phyloP scores from a whole-genome alignment of 192 early-diverging fungal genomes.

The Rhizoclosmatium globosum region DNA sequence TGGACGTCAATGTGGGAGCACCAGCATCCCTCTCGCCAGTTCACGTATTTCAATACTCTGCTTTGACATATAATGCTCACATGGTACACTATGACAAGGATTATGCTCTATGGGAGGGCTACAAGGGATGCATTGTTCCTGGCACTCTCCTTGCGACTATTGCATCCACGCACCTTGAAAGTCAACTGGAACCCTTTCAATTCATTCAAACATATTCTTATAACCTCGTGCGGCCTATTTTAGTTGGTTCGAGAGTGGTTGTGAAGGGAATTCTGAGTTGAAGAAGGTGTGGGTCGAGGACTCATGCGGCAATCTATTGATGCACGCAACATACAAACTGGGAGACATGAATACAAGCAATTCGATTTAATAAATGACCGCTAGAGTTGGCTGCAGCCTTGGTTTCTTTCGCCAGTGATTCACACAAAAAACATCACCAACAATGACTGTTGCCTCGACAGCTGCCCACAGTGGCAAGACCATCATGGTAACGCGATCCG shows the following conservation, averaged over 20 bases:
- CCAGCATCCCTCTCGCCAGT: slow-evolving; percentile 55
- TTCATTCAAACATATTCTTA: neutral
- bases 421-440: neutral
- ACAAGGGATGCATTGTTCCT: slow-evolving; percentile 1
- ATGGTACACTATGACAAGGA: slow-evolving; percentile 85
- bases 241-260: neutral
- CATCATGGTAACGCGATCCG: neutral
- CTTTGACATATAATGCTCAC: slow-evolving; percentile 90
- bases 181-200: neutral
- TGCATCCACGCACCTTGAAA: slow-evolving; percentile 5
- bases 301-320: too few species aligned
- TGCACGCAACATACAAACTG: too few species aligned
- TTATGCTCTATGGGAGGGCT: slow-evolving; percentile 57
- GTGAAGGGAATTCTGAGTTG: neutral
- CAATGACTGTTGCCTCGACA: neutral
- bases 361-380: too few species aligned
- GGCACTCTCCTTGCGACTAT: slow-evolving; percentile 14
- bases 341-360: too few species aligned
- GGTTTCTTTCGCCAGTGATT: too few species aligned
- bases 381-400: too few species aligned
- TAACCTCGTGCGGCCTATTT: neutral
- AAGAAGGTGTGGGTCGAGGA: neutral
- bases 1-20: neutral
- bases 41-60: slow-evolving; percentile 86
- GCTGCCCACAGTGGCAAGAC: neutral